Percentiles rank a stretch among this genome's conserved stretches.
Evolutionary conservation across 768 basidiomycete genomes (phyloP).

Genomic region (Suillus paluster): DNA sequence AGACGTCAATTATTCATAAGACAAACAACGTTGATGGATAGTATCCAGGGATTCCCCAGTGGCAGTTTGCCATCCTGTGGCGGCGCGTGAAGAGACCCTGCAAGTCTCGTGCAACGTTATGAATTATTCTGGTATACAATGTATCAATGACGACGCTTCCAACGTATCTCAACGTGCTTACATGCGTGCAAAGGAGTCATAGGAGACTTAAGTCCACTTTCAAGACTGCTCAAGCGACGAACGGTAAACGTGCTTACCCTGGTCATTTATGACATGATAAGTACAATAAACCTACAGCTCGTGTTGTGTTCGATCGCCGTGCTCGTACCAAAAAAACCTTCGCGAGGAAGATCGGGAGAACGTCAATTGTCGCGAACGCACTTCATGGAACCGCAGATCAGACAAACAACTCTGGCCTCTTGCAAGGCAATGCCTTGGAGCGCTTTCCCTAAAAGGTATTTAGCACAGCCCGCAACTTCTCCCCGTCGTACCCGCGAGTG

Average conservation of each 20-base stretch:
- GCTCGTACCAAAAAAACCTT: neutral
- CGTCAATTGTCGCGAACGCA: neutral
- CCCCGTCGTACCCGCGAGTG: constrained; percentile 49
- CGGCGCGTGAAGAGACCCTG: no score
- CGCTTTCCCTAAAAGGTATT: constrained; percentile 39
- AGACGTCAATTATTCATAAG: neutral
- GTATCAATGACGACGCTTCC: neutral
- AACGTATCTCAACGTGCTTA: neutral
- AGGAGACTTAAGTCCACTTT: neutral
- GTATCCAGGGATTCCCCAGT: neutral
- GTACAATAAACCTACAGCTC: neutral
- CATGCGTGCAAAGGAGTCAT: neutral
- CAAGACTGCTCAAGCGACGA: neutral
- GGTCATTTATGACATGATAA: neutral
- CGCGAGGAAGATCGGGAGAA: neutral
- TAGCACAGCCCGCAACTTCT: constrained; percentile 48
- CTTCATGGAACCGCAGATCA: no score
- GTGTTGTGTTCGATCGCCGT: neutral
- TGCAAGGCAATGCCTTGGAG: constrained; percentile 9
- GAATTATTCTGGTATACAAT: neutral
- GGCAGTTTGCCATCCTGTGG: neutral
- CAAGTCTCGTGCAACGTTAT: neutral
- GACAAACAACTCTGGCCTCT: neutral
- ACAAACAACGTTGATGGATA: neutral
- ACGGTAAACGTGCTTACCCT: neutral